Evolutionary conservation across 306 rosid species (phyloP).

Genomic region (Datisca glomerata): DNA sequence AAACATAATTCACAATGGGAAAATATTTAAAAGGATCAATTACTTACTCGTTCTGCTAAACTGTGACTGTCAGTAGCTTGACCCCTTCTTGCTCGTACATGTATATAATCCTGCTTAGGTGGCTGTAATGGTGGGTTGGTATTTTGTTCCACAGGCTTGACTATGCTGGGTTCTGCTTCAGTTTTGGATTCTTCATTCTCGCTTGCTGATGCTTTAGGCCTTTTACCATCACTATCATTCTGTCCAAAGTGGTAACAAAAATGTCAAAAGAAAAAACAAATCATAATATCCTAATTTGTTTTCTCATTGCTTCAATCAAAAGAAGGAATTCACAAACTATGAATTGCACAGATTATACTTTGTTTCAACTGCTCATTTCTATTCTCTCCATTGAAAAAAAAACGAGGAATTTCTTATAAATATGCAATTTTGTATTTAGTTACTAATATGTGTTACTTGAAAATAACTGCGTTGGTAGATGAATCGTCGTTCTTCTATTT

Average conservation of each 20-base stretch:
- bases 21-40: not conserved
- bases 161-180: slow-evolving; percentile 57
- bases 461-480: too few species aligned
- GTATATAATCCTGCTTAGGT: slow-evolving; percentile 72
- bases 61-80: slow-evolving; percentile 33
- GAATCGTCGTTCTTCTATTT: too few species aligned
- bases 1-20: not conserved
- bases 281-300: too few species aligned
- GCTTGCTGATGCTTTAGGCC: slow-evolving; percentile 31
- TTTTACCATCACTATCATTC: slow-evolving; percentile 45
- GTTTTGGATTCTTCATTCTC: slow-evolving; percentile 43
- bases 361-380: too few species aligned
- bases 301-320: too few species aligned
- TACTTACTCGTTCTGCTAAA: slow-evolving; percentile 26
- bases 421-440: too few species aligned
- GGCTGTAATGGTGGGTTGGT: slow-evolving; percentile 38
- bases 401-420: too few species aligned
- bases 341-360: too few species aligned
- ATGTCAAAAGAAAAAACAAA: too few species aligned
- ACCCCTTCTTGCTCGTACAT: slow-evolving; percentile 29
- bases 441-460: too few species aligned
- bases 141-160: slow-evolving; percentile 49
- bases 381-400: too few species aligned
- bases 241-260: slow-evolving; percentile 16
- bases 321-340: too few species aligned